These are phyloP conservation scores for Berberis vulgaris DNA, from an alignment of 164 flowering plant species.

Conservation along the genomic window DNA sequence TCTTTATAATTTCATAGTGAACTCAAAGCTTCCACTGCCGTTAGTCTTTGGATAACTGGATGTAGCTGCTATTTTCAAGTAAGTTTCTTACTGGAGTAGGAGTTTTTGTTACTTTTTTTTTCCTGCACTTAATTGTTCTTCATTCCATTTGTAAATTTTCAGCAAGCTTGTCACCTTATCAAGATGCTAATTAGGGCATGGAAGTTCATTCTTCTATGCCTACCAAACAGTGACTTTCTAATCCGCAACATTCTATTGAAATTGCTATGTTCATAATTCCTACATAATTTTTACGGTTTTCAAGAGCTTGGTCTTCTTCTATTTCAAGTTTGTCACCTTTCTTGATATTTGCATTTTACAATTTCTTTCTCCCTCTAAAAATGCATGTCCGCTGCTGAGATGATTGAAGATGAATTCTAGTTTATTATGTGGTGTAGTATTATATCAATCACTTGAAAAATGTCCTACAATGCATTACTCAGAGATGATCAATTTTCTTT, in stretches of 20 bases:
- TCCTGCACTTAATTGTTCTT: neutral
- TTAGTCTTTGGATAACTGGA: no score
- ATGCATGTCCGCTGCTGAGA: neutral
- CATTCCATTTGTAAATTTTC: no score
- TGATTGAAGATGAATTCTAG: neutral
- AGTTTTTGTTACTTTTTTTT: no score
- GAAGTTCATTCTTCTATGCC: no score
- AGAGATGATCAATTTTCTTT: neutral
- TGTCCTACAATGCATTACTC: neutral
- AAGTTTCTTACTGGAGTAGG: neutral
- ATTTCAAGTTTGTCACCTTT: neutral
- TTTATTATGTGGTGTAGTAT: neutral
- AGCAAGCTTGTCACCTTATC: no score
- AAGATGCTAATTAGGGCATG: no score
- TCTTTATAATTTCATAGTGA: no score
- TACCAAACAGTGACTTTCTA: no score
- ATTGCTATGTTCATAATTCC: neutral
- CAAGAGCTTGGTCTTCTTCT: no score
- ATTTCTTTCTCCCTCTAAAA: neutral
- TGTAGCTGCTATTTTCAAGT: neutral
- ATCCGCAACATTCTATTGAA: no score
- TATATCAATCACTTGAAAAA: neutral
- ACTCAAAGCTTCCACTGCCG: no score
- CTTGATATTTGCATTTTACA: no score
- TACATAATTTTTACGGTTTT: neutral